Conservation (phyloP, 2,329 filamentous ascomycete species). For the Samsoniella hepiali region DNA sequence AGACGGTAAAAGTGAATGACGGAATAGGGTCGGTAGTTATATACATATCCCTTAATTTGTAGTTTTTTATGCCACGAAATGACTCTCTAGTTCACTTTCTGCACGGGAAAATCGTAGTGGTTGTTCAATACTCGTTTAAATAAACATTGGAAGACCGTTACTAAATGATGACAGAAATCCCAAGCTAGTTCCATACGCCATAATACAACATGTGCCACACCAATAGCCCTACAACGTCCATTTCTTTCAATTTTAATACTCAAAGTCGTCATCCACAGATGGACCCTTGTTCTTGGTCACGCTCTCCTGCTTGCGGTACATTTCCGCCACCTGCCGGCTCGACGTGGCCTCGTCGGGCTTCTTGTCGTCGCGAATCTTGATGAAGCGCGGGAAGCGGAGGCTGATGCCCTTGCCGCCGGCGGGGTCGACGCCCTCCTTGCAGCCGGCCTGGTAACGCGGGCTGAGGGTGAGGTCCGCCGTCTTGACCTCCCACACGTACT, state of each 20-base stretch:
- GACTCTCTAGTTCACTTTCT: neutral
- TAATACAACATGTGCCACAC: neutral
- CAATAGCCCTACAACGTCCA: neutral
- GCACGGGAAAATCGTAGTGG: neutral
- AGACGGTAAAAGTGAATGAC: neutral
- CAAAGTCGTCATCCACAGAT: conserved; percentile 92
- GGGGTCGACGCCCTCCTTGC: conserved; percentile 72
- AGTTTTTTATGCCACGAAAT: neutral
- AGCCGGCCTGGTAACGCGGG: conserved; percentile 89
- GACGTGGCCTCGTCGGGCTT: conserved; percentile 87
- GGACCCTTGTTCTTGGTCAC: conserved; percentile 83
- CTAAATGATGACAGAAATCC: neutral
- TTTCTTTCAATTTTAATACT: conserved; percentile 63
- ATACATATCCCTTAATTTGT: neutral
- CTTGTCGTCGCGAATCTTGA: conserved; percentile 91
- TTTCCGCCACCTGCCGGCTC: conserved; percentile 83
- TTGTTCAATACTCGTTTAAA: neutral
- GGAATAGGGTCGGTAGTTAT: neutral
- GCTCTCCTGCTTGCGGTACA: conserved; percentile 94
- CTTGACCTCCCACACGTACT: conserved; percentile 95
- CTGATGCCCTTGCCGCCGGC: conserved; percentile 75
- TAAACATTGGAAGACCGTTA: neutral
- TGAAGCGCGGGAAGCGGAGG: conserved; percentile 87
- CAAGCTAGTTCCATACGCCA: neutral
- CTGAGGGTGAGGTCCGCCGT: conserved; percentile 92